phyloP scores from a whole-genome alignment of 2,329 filamentous ascomycete species.

The Diaporthe citriasiana region DNA sequence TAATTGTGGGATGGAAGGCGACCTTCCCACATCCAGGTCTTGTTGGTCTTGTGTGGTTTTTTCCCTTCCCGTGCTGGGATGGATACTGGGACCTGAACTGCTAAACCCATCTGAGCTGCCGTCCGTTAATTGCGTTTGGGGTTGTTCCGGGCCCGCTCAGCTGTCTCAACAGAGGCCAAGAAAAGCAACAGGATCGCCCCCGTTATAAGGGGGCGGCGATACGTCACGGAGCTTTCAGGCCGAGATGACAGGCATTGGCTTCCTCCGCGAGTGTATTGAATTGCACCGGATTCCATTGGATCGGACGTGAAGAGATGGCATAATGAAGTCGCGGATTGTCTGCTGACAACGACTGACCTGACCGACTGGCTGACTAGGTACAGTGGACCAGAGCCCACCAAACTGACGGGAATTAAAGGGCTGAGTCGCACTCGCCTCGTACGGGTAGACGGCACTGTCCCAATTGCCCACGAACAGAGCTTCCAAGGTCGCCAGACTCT shows the following conservation, averaged over 20 bases:
- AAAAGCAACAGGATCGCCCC: constrained; percentile 9
- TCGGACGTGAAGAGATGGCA: neutral
- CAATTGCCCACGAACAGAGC: neutral
- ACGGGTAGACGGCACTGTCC: neutral
- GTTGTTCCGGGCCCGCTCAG: neutral
- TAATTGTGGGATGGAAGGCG: neutral
- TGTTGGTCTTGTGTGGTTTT: neutral
- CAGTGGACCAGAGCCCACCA: constrained; percentile 14
- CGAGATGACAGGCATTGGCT: neutral
- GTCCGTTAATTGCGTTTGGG: constrained; percentile 2
- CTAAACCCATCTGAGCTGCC: neutral
- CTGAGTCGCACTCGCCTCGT: constrained; percentile 24
- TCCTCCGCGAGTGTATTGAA: neutral
- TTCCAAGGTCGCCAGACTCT: neutral
- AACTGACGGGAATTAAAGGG: constrained; percentile 24
- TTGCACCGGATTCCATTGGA: neutral
- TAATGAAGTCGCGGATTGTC: neutral
- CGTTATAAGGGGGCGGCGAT: neutral
- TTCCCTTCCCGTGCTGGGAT: neutral
- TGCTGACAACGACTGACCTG: constrained; percentile 6
- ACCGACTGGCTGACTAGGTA: neutral
- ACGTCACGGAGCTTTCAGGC: constrained; percentile 26
- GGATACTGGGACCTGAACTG: neutral
- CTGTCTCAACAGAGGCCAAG: constrained; percentile 15
- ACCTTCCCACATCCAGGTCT: neutral